Base-by-base conservation (phyloP, 768 basidiomycete species). In the Lepiota brunneoincarnata region DNA sequence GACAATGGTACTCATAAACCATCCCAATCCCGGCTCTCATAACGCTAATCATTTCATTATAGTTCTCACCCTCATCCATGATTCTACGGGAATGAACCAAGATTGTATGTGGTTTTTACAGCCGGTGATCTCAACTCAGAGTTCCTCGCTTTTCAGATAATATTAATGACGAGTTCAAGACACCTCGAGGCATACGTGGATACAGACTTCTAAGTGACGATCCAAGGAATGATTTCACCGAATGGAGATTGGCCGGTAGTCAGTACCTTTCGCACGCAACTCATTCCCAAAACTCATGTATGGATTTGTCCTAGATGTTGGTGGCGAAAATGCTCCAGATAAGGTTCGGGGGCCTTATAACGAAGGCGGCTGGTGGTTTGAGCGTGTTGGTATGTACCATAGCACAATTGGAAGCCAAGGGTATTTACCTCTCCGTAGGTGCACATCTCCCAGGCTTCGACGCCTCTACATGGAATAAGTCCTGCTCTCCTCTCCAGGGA, bases 151-250 rank as follows among this genome's bases (percentile, higher is more conserved):
- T 20, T 20, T 2, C 20, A 72, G 69, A 72, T 54, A 60, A 71
- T 45, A 67, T 72, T 54, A 51, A 72, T 47, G 69, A 72, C 46
- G 71, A 72, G 45, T 69, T 69, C 59, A 86, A 83, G 62, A 84
- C 80, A 0, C 82, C 84, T 3, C 76, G 86, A n/a, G 87, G 86
- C 4, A 78, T 88, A 40, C 76, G 83, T 0, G 85, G 86, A 10
- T 87, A 86, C 64, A 63, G 69, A 49, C 74, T 89, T 9, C 53
- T 74, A 15, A 72, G 70, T 21, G 62, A 54, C 2, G 62, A 64
- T 51, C 64, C 63, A 4, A 66, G 61, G 12, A 40, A 18, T 18
- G 72, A 67, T 51, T 69, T 70, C 28, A 61, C 62, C 7, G 61
- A 63, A 34, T 76, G 75, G 75, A 72, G 69, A 51, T 45, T 77